These are phyloP conservation scores for Thielaviopsis populi DNA, from an alignment of 2,329 filamentous ascomycete genomes.

Conservation along the genomic window DNA sequence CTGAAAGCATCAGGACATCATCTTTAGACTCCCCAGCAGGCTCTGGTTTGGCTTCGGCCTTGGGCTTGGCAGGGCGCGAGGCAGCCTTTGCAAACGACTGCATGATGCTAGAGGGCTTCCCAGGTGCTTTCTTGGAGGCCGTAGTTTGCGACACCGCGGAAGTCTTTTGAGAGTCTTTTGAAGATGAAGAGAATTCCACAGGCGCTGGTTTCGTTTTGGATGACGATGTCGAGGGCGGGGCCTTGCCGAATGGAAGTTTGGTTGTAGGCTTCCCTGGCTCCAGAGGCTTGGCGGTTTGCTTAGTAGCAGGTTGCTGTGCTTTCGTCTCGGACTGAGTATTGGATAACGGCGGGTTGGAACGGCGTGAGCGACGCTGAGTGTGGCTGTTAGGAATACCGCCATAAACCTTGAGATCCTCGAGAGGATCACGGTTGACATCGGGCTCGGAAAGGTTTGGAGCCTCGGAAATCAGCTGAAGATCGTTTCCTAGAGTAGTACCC, in stretches of 20 bases:
- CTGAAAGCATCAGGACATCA: constrained; percentile 23
- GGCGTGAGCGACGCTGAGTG: neutral
- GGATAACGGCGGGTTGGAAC: neutral
- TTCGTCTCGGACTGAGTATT: neutral
- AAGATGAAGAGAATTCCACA: neutral
- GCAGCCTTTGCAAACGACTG: constrained; percentile 58
- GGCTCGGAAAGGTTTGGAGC: neutral
- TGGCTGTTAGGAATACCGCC: constrained; percentile 10
- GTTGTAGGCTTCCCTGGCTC: neutral
- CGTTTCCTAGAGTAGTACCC: constrained; percentile 48
- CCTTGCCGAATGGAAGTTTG: constrained; percentile 5
- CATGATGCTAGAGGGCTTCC: constrained; percentile 48
- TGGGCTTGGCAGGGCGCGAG: constrained; percentile 33
- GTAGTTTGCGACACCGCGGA: neutral
- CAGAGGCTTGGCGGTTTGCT: neutral
- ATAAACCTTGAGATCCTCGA: constrained; percentile 8
- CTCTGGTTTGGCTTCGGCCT: constrained; percentile 23
- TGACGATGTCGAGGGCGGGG: neutral
- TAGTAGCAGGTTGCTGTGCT: neutral
- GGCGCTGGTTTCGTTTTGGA: neutral
- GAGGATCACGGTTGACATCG: neutral
- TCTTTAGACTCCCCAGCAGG: constrained; percentile 19
- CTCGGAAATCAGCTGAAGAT: constrained; percentile 7
- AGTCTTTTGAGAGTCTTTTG: neutral
- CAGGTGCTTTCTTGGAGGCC: neutral